Evolutionary conservation across 2,329 filamentous ascomycete genomes (phyloP).

Genomic region (Aureobasidium sp.): DNA sequence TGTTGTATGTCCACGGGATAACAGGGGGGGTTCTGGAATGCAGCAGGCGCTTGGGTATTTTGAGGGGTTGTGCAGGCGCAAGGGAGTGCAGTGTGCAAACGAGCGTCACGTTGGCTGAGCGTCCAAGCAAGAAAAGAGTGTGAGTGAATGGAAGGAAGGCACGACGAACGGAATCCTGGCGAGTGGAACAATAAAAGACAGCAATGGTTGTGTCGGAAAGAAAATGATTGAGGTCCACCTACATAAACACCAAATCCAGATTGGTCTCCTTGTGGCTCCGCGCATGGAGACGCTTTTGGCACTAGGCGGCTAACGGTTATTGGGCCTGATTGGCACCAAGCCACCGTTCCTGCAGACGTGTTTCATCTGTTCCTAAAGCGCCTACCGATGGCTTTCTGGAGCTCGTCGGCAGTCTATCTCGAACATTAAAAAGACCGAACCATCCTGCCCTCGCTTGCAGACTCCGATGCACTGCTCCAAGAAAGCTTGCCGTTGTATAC

Average conservation of each 20-base stretch:
- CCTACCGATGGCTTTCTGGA: background rate
- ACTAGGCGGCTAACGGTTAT: slow-evolving; percentile 9
- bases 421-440: background rate
- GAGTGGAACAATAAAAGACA: slow-evolving; percentile 9
- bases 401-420: background rate
- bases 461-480: background rate
- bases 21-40: slow-evolving; percentile 9
- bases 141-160: background rate
- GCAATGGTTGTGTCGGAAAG: background rate
- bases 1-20: slow-evolving; percentile 2
- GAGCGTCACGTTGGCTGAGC: background rate
- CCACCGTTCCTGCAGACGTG: slow-evolving; percentile 9
- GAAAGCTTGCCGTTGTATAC: background rate
- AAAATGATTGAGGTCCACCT: slow-evolving; percentile 5
- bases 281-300: background rate
- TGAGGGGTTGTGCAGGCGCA: background rate
- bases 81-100: background rate
- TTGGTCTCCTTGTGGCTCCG: slow-evolving; percentile 7
- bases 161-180: background rate
- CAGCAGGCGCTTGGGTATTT: background rate
- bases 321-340: slow-evolving; percentile 9
- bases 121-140: slow-evolving; percentile 1
- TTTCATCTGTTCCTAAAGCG: slow-evolving; percentile 6
- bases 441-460: background rate
- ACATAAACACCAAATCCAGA: slow-evolving; percentile 9